Base-by-base conservation (phyloP, 2,329 filamentous ascomycete genomes). In the Cladobotryum mycophilum region DNA sequence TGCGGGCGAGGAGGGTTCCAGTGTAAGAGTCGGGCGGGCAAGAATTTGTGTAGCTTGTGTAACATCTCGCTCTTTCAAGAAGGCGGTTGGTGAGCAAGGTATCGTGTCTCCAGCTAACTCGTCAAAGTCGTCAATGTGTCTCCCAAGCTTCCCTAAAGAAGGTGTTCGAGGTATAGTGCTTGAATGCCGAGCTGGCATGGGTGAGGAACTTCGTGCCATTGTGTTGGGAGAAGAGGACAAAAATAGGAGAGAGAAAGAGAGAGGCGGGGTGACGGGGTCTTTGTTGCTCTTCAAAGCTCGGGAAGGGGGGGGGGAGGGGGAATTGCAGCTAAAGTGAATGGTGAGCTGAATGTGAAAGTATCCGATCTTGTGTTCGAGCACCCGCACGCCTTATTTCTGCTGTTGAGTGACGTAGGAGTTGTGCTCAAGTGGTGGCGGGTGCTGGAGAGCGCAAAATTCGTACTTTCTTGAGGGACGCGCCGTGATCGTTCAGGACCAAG, bases 11-110 rank as follows among this genome's bases (percentile, higher is more conserved):
- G 76, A 73, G 20, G 69, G 69, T 41, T 60, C 55, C 30, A 61
- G 49, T 2, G 61, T 49, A 33, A 74, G 65, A 3, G 64, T 64
- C 1, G 70, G 67, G 3, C 69, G 69, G 45, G 68, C 66, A 17
- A 78, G 63, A 14, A 78, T 62, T 54, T 79, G 75, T 1, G 74
- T 78, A 0, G 74, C 67, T 54, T 77, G 74, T 22, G 75, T 77
- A 4, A 56, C 60, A 18, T 61, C 56, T 44, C 58, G 55, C 38
- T 61, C 64, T 35, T 60, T 61, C 22, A 68, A 56, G 37, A 71
- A 65, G 15, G 64, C 66, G 12, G 67, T 62, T 1, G 71, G 71
- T 4, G 70, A 73, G 61, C 68, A 72, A 35, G 71, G 71, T 17
- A 75, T 69, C n/a, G 75, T 78, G 47, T 71, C 71, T 14, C 61